Evolutionary conservation across 257 asterid genomes (phyloP).

Genomic region (Nicotiana otophora): DNA sequence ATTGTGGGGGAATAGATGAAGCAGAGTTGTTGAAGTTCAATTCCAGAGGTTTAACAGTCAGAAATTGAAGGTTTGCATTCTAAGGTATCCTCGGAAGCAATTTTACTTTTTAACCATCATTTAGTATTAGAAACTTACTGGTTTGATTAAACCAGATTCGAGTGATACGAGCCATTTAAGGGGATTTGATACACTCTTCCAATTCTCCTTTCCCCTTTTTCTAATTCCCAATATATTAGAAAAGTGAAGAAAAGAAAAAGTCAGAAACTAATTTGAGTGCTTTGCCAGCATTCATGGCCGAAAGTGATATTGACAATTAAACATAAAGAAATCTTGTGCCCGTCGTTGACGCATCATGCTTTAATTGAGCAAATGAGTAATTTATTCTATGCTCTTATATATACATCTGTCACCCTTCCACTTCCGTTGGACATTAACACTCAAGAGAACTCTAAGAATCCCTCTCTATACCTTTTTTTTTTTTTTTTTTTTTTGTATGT

Average conservation of each 20-base stretch:
- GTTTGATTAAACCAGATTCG: too few relatives aligned
- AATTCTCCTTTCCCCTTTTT: background rate
- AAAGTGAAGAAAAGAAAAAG: background rate
- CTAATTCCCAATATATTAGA: background rate
- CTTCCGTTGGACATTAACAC: background rate
- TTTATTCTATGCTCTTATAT: background rate
- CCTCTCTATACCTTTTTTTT: too few relatives aligned
- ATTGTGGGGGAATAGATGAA: too few relatives aligned
- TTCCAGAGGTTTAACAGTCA: too few relatives aligned
- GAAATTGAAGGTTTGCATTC: too few relatives aligned
- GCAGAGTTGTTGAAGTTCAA: too few relatives aligned
- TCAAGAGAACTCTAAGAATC: background rate
- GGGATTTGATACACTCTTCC: background rate
- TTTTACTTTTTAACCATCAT: too few relatives aligned
- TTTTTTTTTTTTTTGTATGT: too few relatives aligned
- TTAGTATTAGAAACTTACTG: too few relatives aligned
- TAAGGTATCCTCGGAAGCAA: too few relatives aligned
- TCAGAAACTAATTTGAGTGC: background rate
- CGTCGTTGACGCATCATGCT: background rate
- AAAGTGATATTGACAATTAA: background rate
- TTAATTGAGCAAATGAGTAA: background rate
- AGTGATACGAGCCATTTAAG: background rate
- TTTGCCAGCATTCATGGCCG: background rate
- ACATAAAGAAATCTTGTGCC: background rate
- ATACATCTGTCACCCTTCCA: background rate